Conservation (phyloP, 495 filamentous ascomycete species). For the Xylaria grammica region DNA sequence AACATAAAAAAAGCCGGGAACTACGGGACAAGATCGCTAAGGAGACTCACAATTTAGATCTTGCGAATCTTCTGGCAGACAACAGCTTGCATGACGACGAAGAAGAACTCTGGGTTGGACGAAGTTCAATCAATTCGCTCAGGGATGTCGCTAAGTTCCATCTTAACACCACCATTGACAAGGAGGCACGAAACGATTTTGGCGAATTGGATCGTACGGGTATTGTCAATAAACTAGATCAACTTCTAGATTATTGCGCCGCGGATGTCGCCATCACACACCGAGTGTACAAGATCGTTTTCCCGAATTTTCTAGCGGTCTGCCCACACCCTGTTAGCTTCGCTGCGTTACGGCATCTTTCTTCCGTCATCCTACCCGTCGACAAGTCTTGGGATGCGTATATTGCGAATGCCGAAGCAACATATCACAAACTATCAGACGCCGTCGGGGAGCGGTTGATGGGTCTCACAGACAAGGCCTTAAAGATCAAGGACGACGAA, state of each 20-base stretch:
- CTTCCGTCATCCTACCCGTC: slow-evolving; percentile 89
- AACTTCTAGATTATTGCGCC: slow-evolving; percentile 93
- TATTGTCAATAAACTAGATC: slow-evolving; percentile 70
- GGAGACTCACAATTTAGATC: slow-evolving; percentile 70
- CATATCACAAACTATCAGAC: slow-evolving; percentile 76
- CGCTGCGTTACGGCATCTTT: slow-evolving; percentile 87
- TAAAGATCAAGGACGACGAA: slow-evolving; percentile 71
- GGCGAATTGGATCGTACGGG: slow-evolving; percentile 77
- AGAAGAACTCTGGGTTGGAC: slow-evolving; percentile 92
- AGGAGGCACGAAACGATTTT: slow-evolving; percentile 84
- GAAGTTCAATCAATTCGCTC: slow-evolving; percentile 93
- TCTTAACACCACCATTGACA: slow-evolving; percentile 89
- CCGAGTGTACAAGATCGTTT: slow-evolving; percentile 87
- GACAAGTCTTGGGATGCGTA: slow-evolving; percentile 87
- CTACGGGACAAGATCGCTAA: slow-evolving; percentile 78
- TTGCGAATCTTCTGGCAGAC: slow-evolving; percentile 72
- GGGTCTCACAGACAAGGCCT: slow-evolving; percentile 73
- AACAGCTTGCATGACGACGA: slow-evolving; percentile 75
- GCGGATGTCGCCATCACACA: slow-evolving; percentile 94
- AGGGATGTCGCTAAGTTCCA: slow-evolving; percentile 97
- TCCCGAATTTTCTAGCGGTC: slow-evolving; percentile 82
- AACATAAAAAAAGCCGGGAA: slow-evolving; percentile 87
- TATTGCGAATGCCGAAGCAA: slow-evolving; percentile 77
- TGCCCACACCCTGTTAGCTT: slow-evolving; percentile 99
- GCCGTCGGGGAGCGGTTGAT: slow-evolving; percentile 76